phyloP scores from a whole-genome alignment of 139 green algal genomes.

The Chlorella sp. region DNA sequence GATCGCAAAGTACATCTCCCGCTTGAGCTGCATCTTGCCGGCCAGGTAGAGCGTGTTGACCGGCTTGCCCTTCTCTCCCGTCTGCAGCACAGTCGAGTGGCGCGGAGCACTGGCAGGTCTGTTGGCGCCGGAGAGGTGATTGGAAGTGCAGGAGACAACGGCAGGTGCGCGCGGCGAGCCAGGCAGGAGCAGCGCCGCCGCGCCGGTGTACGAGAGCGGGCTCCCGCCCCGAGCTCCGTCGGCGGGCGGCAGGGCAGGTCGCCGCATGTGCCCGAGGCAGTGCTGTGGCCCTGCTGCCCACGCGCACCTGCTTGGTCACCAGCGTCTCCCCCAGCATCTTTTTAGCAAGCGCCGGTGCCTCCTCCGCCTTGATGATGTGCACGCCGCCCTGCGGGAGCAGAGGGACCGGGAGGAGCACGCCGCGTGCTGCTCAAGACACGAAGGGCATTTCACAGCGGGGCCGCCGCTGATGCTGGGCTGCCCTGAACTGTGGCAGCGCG shows the following conservation, averaged over 20 bases:
- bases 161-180: too few species aligned
- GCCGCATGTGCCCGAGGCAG: too few species aligned
- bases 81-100: slow-evolving; percentile 31
- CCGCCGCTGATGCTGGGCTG: background rate
- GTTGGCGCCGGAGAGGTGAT: too few species aligned
- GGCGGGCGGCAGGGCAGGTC: too few species aligned
- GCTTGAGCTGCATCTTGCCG: slow-evolving; percentile 89
- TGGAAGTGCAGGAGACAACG: too few species aligned
- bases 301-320: slow-evolving; percentile 94
- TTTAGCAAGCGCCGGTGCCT: slow-evolving; percentile 71
- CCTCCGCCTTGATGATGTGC: slow-evolving; percentile 79
- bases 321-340: slow-evolving; percentile 90
- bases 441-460: background rate
- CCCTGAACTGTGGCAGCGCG: background rate
- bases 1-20: slow-evolving; percentile 99
- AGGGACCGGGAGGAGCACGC: too few species aligned
- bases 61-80: slow-evolving; percentile 86
- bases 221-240: too few species aligned
- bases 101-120: too few species aligned
- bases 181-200: too few species aligned
- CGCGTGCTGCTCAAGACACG: too few species aligned
- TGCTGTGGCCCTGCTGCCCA: slow-evolving; percentile 61
- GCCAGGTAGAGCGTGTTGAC: slow-evolving; percentile 95
- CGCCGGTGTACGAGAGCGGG: too few species aligned
- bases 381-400: slow-evolving; percentile 97